Conservation (phyloP, 2,329 filamentous ascomycete genomes). For the Talaromyces atroroseus region DNA sequence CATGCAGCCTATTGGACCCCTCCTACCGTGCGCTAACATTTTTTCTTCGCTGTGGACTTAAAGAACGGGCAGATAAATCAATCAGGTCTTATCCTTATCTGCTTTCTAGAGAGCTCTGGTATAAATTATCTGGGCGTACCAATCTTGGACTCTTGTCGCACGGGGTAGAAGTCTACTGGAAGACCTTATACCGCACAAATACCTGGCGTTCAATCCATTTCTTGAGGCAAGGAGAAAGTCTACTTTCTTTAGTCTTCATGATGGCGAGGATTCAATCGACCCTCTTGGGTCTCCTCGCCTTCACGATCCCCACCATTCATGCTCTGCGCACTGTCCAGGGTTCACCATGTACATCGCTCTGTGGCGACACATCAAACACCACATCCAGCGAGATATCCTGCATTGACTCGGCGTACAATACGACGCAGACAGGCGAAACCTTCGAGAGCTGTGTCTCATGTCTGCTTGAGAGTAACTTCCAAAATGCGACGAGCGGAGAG, state of each 20-base stretch:
- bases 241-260: not conserved
- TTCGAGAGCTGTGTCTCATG: conserved; percentile 41
- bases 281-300: conserved; percentile 18
- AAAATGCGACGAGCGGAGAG: conserved; percentile 28
- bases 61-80: not conserved
- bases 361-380: conserved; percentile 30
- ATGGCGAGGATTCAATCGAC: conserved; percentile 15
- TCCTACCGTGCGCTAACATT: conserved; percentile 1
- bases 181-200: not conserved
- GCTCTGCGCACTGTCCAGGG: conserved; percentile 29
- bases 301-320: conserved; percentile 20
- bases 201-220: not conserved
- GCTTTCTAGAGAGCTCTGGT: not conserved
- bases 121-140: conserved; percentile 2
- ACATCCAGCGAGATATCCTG: conserved; percentile 39
- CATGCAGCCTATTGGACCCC: not conserved
- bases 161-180: not conserved
- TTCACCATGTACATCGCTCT: conserved; percentile 35
- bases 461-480: conserved; percentile 35
- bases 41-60: not conserved
- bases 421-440: conserved; percentile 27
- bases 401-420: conserved; percentile 32
- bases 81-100: not conserved
- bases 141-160: not conserved
- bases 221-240: not conserved